Evolutionary conservation across 768 basidiomycete genomes (phyloP), one percentile per base, ranked within the genome.

Genomic region (Calocybe indica): DNA sequence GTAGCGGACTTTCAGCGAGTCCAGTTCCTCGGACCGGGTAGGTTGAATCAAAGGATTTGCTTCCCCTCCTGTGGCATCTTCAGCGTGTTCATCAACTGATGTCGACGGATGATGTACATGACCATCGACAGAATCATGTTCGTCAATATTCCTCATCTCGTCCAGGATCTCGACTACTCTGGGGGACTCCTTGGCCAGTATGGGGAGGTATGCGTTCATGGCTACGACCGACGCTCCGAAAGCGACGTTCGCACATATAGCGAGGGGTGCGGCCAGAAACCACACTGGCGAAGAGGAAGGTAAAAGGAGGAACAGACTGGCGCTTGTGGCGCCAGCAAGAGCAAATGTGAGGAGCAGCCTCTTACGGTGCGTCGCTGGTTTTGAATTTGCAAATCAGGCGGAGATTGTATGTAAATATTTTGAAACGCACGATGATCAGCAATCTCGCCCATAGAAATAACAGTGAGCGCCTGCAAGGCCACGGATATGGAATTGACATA

Each of bases 391-490:
- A 22, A 50, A 37, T 37, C 36, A 29, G 41, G 37, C 33, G 53
- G 8, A 35, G 29, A 11, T n/a, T 34, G 11, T 37, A 14, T 3
- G 13, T 36, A 46, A 50, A 12, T n/a, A 29, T 15, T 30, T 43
- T 15, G 32, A 37, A 37, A 73, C 88, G 49, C 55, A 94, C 92
- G 83, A 52, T 88, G 81, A 66, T 98, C 92, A 1, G 94, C 95
- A 47, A 95, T 83, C 11, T 82, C 82, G 6, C 92, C 91, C 75
- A 96, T 88, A 5, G 94, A 93, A 47, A 99, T 92, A 35, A 99
- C 92, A 0, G 86, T 90, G n/a, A 97, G 58, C 0, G 93, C 94
- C 61, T 97, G 94, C 0, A 95, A 64, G 0, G 86, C 85, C 1
- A 97, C 94, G 0, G 89, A 91, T 10, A 83, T 70, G 0, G 94